These are phyloP conservation scores for Aegilops longissima DNA, from an alignment of 176 grass and related monocot genomes.

Conservation along the genomic window DNA sequence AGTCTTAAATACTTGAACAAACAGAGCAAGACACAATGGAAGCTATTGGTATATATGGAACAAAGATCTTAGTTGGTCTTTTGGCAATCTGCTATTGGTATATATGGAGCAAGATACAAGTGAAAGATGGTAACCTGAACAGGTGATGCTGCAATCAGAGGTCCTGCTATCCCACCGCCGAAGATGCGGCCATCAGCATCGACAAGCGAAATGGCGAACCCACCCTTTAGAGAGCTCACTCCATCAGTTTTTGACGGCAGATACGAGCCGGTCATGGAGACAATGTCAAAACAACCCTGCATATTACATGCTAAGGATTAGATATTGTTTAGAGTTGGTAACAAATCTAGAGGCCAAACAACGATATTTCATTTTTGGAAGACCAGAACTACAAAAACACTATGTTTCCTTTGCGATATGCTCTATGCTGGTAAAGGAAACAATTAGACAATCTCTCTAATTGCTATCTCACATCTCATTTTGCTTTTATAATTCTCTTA, in stretches of 20 bases:
- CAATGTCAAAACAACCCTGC: conserved; percentile 55
- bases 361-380: background rate
- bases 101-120: too few relatives aligned
- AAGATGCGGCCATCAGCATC: conserved; percentile 57
- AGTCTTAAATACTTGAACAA: too few relatives aligned
- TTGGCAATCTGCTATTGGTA: too few relatives aligned
- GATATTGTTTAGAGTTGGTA: background rate
- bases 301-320: background rate
- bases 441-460: background rate
- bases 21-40: background rate
- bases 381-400: background rate
- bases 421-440: background rate
- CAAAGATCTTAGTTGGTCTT: background rate
- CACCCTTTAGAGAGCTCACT: conserved; percentile 49
- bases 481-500: background rate
- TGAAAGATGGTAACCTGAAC: conserved; percentile 50
- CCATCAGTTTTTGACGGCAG: conserved; percentile 40
- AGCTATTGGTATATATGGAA: background rate
- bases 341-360: background rate
- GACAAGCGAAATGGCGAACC: conserved; percentile 54
- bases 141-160: conserved; percentile 51
- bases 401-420: background rate
- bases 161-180: conserved; percentile 62
- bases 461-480: background rate
- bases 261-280: conserved; percentile 67